phyloP scores from a whole-genome alignment of 2,329 filamentous ascomycete species.

The Zarea fungicola region DNA sequence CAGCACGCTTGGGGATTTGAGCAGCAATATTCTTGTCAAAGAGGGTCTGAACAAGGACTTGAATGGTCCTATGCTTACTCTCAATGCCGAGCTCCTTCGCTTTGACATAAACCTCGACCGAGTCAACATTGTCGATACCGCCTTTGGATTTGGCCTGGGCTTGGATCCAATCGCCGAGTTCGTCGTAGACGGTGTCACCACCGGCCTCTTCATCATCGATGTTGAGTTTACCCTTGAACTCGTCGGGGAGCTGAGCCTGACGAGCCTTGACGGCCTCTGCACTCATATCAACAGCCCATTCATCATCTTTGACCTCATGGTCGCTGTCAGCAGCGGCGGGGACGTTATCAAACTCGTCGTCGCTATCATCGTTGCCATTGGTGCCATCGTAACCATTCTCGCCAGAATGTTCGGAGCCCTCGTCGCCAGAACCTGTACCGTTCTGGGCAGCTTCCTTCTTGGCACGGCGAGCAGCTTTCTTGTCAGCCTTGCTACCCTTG shows the following conservation, averaged over 20 bases:
- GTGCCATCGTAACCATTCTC: conserved; percentile 51
- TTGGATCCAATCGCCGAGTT: conserved; percentile 89
- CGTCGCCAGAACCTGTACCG: conserved; percentile 41
- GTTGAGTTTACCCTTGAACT: conserved; percentile 88
- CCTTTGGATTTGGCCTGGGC: conserved; percentile 66
- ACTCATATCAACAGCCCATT: conserved; percentile 96
- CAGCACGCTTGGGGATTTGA: conserved; percentile 78
- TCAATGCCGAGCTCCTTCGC: conserved; percentile 95
- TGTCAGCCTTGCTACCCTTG: conserved; percentile 93
- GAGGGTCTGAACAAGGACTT: conserved; percentile 87
- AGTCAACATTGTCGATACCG: conserved; percentile 72
- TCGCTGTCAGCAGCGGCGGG: conserved; percentile 44
- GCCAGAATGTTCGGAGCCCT: conserved; percentile 50
- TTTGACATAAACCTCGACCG: conserved; percentile 91
- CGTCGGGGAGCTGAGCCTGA: conserved; percentile 85
- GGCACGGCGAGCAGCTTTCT: conserved; percentile 86
- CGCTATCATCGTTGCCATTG: conserved; percentile 44
- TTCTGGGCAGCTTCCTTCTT: conserved; percentile 67
- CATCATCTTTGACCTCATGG: conserved; percentile 69
- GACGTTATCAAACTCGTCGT: conserved; percentile 87
- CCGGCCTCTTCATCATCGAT: conserved; percentile 72
- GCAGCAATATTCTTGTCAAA: conserved; percentile 86
- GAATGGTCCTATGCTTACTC: conserved; percentile 84
- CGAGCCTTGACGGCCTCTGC: conserved; percentile 93
- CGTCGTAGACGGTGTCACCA: conserved; percentile 75